A percentile compares a stretch with the other conserved stretches of the same genome.
phyloP scores from a whole-genome alignment of 2,329 filamentous ascomycete genomes.

The Neospermospora avenae region DNA sequence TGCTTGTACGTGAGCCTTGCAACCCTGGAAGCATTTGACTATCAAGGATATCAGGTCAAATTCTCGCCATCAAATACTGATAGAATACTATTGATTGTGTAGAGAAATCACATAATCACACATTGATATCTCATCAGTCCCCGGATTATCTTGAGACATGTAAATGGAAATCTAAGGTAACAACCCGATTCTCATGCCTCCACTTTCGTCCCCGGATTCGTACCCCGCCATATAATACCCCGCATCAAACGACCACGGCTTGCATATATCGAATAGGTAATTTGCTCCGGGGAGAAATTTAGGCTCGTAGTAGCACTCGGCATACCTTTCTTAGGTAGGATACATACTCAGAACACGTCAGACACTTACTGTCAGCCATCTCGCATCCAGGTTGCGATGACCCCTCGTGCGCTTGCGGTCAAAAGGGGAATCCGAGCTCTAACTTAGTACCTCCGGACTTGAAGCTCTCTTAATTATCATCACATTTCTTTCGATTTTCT shows the following conservation, averaged over 20 bases:
- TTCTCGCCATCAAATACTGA: no score
- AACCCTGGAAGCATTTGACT: not conserved
- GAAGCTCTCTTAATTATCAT: not conserved
- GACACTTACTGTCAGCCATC: not conserved
- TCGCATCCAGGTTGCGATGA: not conserved
- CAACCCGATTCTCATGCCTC: not conserved
- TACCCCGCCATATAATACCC: not conserved
- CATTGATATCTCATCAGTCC: no score
- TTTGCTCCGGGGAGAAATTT: not conserved
- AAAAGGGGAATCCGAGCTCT: slow-evolving; percentile 3
- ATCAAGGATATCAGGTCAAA: not conserved
- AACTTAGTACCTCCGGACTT: not conserved
- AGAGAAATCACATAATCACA: no score
- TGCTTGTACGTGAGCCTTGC: not conserved
- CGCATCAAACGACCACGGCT: not conserved
- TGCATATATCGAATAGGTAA: not conserved
- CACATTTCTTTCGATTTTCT: not conserved
- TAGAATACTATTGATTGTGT: no score
- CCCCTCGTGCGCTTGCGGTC: not conserved
- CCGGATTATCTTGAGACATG: no score
- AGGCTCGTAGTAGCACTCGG: not conserved
- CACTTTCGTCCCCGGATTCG: not conserved
- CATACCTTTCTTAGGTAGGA: not conserved
- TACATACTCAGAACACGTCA: not conserved
- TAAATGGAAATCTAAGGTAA: not conserved